Evolutionary conservation across 305 asterid genomes (phyloP), one percentile per base, ranked within the genome.

Genomic region (Petunia hybrid): DNA sequence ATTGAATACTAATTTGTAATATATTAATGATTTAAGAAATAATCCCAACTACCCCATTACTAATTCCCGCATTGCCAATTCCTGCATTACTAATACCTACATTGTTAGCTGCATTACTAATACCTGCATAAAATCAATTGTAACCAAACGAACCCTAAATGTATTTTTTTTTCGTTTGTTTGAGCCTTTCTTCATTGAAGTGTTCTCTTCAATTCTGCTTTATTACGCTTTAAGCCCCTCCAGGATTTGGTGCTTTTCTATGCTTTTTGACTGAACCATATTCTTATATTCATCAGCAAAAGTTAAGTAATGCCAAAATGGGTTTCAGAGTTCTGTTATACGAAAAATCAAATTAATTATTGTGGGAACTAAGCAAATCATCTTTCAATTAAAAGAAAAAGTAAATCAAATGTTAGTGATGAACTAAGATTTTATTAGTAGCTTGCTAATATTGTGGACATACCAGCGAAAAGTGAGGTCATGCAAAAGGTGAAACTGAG

Each of bases 401-500:
- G 31, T 69, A 69, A 69, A 69, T 69, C 40, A 40, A 43, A 43
- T 43, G 0, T 39, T 22, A 51, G 57, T 22, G 31, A 22, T 22
- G 57, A 51, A 14, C 57, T 51, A 70, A 70, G 60, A 43, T 70
- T 70, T 70, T 38, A 55, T 45, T 57, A 31, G 77, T 10, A 70
- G 77, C 42, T 70, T 10, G 77, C 12, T 5, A 14, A 70, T 45
- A 31, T 46, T 46, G 42, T 46, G 77, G 46, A 70, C 43, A 46
- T 22, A 46, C 77, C 42, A 46, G 3, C 42, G 31, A 70, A 46
- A 46, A 46, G 60, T 70, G 77, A 45, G 77, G 40, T 46, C 45
- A 46, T 70, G 61, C 61, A 46, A 46, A 46, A 31, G 77, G 60
- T 6, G 43, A 70, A 70, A 70, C 77, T 70, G 42, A 70, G 42